phyloP scores from a whole-genome alignment of 73 alveolate genomes.

The Paraurostyla sp. region DNA sequence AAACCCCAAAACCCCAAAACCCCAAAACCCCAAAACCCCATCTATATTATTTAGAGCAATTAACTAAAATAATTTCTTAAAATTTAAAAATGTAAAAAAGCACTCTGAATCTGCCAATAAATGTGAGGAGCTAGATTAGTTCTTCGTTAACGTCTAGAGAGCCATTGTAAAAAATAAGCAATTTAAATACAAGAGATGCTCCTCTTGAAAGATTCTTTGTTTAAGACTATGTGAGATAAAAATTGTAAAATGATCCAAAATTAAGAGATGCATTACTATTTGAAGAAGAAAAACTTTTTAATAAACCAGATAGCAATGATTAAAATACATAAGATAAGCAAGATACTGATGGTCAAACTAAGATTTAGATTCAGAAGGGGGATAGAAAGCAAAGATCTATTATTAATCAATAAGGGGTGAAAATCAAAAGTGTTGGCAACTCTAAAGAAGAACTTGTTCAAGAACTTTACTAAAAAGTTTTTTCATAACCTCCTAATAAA shows the following conservation, averaged over 20 bases:
- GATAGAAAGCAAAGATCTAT: not conserved
- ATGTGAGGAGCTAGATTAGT: too few species aligned
- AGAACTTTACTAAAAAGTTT: not conserved
- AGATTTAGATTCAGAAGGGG: not conserved
- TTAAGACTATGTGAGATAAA: not conserved
- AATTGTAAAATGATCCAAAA: constrained; percentile 9
- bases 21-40: too few species aligned
- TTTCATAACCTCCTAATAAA: not conserved
- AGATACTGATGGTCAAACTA: not conserved
- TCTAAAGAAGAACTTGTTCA: constrained; percentile 4
- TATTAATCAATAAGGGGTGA: constrained; percentile 18
- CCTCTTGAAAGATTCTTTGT: constrained; percentile 25
- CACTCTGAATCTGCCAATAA: too few species aligned
- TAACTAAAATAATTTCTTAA: not conserved
- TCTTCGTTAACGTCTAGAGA: not conserved
- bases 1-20: too few species aligned
- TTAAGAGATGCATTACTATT: not conserved
- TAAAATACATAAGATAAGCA: not conserved
- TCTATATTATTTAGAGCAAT: not conserved
- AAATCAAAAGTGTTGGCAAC: not conserved
- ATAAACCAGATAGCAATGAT: not conserved
- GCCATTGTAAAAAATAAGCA: not conserved
- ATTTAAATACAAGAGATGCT: not conserved
- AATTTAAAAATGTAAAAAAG: too few species aligned
- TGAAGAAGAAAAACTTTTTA: not conserved